These are phyloP conservation scores for Clitoria ternatea DNA, from an alignment of 306 rosid species.

Conservation along the genomic window DNA sequence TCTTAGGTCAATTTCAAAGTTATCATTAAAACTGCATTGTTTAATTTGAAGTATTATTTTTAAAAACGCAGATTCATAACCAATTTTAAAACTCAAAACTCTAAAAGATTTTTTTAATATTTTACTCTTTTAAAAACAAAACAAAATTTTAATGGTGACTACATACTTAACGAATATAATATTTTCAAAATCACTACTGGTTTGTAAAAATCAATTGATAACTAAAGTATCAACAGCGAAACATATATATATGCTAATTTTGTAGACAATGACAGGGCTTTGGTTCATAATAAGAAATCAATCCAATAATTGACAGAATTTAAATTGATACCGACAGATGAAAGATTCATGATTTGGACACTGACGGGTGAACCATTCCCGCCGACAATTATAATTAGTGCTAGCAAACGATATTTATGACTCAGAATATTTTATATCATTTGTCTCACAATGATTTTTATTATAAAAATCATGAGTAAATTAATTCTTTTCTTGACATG, in stretches of 20 bases:
- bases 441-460: too few species aligned
- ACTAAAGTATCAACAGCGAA: background rate
- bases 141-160: too few species aligned
- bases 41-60: too few species aligned
- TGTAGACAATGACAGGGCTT: background rate
- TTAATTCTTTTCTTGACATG: background rate
- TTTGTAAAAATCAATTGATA: too few species aligned
- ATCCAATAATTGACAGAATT: background rate
- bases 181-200: too few species aligned
- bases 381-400: constrained; percentile 1
- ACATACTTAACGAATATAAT: too few species aligned
- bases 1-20: too few species aligned
- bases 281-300: background rate
- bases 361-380: background rate
- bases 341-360: background rate
- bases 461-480: background rate
- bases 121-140: too few species aligned
- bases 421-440: background rate
- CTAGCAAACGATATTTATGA: background rate
- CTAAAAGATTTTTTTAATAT: too few species aligned
- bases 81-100: too few species aligned
- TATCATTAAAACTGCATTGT: too few species aligned
- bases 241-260: background rate
- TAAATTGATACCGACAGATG: background rate
- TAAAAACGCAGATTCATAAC: too few species aligned